phyloP scores from a whole-genome alignment of 768 basidiomycete genomes.

The Trametes maxima region DNA sequence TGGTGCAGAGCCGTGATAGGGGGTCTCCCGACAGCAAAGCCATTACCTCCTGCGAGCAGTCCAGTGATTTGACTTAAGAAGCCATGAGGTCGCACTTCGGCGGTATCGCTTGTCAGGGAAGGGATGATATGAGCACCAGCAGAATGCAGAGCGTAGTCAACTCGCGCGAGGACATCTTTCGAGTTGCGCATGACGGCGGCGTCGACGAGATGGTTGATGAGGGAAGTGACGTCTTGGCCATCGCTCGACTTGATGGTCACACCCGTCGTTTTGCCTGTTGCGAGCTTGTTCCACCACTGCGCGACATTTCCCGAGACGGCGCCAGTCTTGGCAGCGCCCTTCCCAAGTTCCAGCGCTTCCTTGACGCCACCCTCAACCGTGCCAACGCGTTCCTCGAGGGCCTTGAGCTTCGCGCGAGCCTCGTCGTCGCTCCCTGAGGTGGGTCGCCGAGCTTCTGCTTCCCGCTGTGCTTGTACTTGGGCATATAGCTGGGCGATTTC shows the following conservation, averaged over 20 bases:
- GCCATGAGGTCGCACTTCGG: conserved; percentile 60
- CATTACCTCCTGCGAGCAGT: conserved; percentile 58
- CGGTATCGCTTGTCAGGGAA: conserved; percentile 78
- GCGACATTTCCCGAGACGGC: conserved; percentile 39
- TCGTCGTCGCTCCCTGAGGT: conserved; percentile 51
- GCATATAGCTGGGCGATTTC: conserved; percentile 58
- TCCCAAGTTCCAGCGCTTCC: conserved; percentile 72
- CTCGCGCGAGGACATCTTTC: conserved; percentile 78
- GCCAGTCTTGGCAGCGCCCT: conserved; percentile 44
- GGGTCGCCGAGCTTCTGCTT: conserved; percentile 25
- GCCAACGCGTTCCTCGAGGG: conserved; percentile 65
- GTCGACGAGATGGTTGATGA: conserved; percentile 79
- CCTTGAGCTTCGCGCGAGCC: conserved; percentile 52
- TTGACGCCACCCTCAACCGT: conserved; percentile 63
- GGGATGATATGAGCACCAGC: conserved; percentile 83
- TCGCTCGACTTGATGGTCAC: conserved; percentile 69
- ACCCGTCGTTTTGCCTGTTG: conserved; percentile 38
- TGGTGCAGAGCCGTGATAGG: conserved; percentile 89
- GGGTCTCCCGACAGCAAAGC: conserved; percentile 69
- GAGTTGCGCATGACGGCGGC: conserved; percentile 66
- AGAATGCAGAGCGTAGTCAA: conserved; percentile 86
- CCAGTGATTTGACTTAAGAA: conserved; percentile 52
- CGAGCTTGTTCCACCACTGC: conserved; percentile 76
- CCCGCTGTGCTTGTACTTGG: conserved; percentile 37
- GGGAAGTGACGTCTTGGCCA: conserved; percentile 69